Evolutionary conservation across 768 basidiomycete genomes (phyloP), one percentile per base, ranked within the genome.

Genomic region (Neoboletus magnificus): DNA sequence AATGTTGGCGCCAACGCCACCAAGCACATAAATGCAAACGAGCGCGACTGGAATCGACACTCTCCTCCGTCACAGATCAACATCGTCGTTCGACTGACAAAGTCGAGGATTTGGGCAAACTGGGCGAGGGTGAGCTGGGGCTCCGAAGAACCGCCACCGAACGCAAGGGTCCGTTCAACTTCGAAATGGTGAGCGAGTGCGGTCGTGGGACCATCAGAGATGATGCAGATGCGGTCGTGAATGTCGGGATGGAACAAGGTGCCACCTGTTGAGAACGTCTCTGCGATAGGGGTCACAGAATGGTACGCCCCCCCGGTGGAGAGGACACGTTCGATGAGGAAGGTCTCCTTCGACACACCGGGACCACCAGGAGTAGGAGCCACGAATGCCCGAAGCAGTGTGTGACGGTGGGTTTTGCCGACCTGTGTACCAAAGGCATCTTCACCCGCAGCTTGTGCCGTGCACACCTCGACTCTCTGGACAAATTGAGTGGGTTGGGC

Each of bases 261-360:
- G 0, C 54, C 56, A 0, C 59, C 52, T 0, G 12, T 10, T 1
- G 45, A 39, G 5, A 47, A 48, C 1, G 20, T 33, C 11, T 50
- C 59, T 1, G 3, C 1, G 18, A 56, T 50, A 15, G 50, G 53
- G 20, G 53, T 35, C 5, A 56, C 56, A 0, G 46, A 61, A 16
- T 61, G 54, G 29, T 37, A 33, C 3, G 35, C 39, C 15, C 56
- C 60, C 10, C 11, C 40, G 0, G 52, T 42, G 4, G 63, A 62
- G 18, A 65, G 55, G 8, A 65, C 53, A 2, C 63, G 56, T 43
- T 65, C 60, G 7, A 65, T 33, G 5, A 65, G 49, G 1, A 65
- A 15, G 0, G 43, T 44, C 2, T 59, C 54, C 10, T 47, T 49
- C 0, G 33, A 35, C 0, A 13, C 1, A 5, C 37, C 11, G 5